phyloP scores from a whole-genome alignment of 2,329 filamentous ascomycete species.

The Lasiodiplodia sp. region DNA sequence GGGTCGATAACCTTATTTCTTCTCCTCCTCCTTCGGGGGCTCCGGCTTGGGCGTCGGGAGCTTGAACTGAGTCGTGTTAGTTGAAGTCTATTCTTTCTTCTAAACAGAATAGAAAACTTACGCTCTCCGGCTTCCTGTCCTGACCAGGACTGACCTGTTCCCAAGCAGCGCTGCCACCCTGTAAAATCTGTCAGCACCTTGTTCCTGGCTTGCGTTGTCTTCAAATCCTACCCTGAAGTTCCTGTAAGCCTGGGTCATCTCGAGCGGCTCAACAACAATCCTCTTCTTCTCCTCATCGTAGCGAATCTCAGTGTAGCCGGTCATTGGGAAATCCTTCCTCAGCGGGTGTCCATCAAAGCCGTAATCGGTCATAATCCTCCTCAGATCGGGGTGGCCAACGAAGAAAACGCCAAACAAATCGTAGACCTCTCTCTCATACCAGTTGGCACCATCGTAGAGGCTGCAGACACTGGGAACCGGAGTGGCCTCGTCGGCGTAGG shows the following conservation, averaged over 20 bases:
- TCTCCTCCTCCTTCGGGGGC: slow-evolving; percentile 80
- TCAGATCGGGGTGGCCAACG: slow-evolving; percentile 89
- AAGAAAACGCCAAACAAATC: slow-evolving; percentile 99
- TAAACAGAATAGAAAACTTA: slow-evolving; percentile 45
- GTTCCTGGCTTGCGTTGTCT: not conserved
- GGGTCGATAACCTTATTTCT: slow-evolving; percentile 47
- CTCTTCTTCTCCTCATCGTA: slow-evolving; percentile 99
- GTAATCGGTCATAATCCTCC: slow-evolving; percentile 99
- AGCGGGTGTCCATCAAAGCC: slow-evolving; percentile 97
- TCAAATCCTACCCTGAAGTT: slow-evolving; percentile 88
- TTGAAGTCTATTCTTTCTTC: slow-evolving; percentile 12
- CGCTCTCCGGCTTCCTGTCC: slow-evolving; percentile 78
- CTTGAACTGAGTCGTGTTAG: slow-evolving; percentile 71
- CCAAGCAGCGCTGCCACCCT: slow-evolving; percentile 54
- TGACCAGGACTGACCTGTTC: slow-evolving; percentile 75
- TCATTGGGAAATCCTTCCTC: slow-evolving; percentile 97
- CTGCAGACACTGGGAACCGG: slow-evolving; percentile 87
- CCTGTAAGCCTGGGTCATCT: slow-evolving; percentile 97
- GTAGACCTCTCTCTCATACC: slow-evolving; percentile 98
- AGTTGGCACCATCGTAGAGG: slow-evolving; percentile 94
- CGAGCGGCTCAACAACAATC: slow-evolving; percentile 95
- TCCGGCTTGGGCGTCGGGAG: slow-evolving; percentile 95
- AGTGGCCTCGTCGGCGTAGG: slow-evolving; percentile 94
- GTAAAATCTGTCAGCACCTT: not conserved
- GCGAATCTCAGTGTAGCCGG: slow-evolving; percentile 96